Conservation (phyloP, 164 flowering plant species). For the Vitis rupestris region DNA sequence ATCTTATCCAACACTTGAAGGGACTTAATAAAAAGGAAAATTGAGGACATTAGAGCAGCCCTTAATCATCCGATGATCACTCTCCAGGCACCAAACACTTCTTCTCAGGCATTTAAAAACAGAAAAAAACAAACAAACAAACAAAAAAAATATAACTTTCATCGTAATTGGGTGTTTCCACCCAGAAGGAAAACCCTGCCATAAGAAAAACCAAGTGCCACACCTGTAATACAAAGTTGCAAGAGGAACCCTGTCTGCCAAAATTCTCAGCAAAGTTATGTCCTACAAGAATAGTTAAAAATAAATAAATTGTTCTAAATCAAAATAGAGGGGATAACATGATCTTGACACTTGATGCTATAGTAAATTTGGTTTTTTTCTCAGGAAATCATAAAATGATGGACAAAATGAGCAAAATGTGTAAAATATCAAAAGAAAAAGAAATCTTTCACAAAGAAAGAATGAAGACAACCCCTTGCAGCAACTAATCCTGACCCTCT, state of each 20-base stretch:
- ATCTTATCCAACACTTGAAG: too few relatives aligned
- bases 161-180: too few relatives aligned
- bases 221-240: constrained; percentile 40
- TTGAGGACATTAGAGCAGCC: too few relatives aligned
- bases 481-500: constrained; percentile 12
- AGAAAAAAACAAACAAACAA: too few relatives aligned
- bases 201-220: not conserved
- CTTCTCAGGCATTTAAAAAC: too few relatives aligned
- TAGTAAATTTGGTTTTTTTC: constrained; percentile 1
- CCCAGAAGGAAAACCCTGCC: too few relatives aligned
- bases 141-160: too few relatives aligned
- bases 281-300: constrained; percentile 26
- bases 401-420: not conserved
- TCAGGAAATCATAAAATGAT: not conserved
- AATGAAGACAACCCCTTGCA: not conserved
- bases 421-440: not conserved
- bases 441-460: constrained; percentile 4
- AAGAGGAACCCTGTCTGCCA: constrained; percentile 19
- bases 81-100: too few relatives aligned
- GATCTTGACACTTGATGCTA: not conserved
- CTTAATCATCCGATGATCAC: too few relatives aligned
- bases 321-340: not conserved
- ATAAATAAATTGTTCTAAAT: not conserved
- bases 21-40: too few relatives aligned
- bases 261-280: constrained; percentile 10